These are phyloP conservation scores for Claviceps lovelessii DNA, from an alignment of 2,329 filamentous ascomycete genomes.

Conservation along the genomic window DNA sequence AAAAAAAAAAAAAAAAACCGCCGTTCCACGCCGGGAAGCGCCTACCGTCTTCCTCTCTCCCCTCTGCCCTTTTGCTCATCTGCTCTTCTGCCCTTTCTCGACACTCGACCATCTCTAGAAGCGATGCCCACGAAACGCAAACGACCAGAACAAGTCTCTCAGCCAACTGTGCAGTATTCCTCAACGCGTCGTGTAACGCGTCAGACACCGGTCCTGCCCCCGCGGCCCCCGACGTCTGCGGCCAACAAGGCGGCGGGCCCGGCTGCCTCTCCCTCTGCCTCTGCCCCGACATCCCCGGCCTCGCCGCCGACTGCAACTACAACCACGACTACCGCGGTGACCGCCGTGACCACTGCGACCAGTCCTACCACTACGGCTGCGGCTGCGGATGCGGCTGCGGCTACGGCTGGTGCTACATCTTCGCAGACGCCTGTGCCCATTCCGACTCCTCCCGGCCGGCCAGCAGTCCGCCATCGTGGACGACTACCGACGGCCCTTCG, in stretches of 20 bases:
- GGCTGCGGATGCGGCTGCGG: too few relatives aligned
- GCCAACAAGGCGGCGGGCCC: conserved; percentile 1
- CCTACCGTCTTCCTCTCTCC: not conserved
- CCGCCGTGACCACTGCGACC: not conserved
- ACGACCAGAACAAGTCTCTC: conserved; percentile 16
- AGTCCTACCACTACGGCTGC: conserved; percentile 1
- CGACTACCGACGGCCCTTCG: conserved; percentile 5
- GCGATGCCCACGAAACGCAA: conserved; percentile 26
- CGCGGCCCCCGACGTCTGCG: conserved; percentile 10
- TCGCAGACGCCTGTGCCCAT: conserved; percentile 9
- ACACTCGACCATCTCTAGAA: not conserved
- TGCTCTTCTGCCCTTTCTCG: not conserved
- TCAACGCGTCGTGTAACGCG: conserved; percentile 25
- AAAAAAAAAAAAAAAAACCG: not conserved
- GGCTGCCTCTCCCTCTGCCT: not conserved
- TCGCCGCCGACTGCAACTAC: not conserved
- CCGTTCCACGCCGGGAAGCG: not conserved
- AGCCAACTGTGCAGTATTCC: conserved; percentile 9
- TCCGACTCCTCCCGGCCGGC: conserved; percentile 8
- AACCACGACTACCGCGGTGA: not conserved
- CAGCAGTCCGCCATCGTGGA: conserved; percentile 12
- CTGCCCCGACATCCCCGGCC: not conserved
- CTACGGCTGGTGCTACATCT: conserved; percentile 3
- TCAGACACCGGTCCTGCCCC: conserved; percentile 22
- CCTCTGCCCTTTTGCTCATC: not conserved